Evolutionary conservation across 208 protist species (phyloP).

Genomic region (Lotmaria passim): DNA sequence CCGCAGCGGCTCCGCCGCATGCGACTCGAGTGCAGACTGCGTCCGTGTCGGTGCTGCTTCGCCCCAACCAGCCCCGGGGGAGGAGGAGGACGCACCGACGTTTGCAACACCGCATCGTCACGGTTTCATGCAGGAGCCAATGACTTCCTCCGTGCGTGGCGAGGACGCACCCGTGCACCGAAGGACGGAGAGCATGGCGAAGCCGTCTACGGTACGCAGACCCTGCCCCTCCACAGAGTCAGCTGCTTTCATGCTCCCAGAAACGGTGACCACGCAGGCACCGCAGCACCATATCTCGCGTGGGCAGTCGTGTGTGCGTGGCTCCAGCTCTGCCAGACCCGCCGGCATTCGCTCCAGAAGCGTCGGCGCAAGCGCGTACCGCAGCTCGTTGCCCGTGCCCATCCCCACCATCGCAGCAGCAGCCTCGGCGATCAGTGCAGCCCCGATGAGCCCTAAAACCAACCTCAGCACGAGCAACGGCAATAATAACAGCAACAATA

Average conservation of each 20-base stretch:
- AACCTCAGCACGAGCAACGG: background rate
- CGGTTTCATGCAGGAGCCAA: background rate
- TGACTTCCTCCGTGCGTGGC: background rate
- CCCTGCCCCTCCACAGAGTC: background rate
- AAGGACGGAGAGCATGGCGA: background rate
- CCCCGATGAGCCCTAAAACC: background rate
- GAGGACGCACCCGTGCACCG: background rate
- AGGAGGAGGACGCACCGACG: no score
- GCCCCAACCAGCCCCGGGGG: background rate
- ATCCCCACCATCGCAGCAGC: background rate
- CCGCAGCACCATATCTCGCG: conserved; percentile 1
- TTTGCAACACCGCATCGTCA: background rate
- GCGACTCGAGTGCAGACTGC: conserved; percentile 5
- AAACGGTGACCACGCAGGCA: background rate
- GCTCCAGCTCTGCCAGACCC: background rate
- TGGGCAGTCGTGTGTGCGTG: conserved; percentile 4
- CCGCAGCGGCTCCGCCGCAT: background rate
- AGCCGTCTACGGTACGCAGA: background rate
- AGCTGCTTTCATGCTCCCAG: background rate
- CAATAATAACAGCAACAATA: background rate
- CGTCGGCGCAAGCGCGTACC: conserved; percentile 6
- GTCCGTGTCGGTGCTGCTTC: conserved; percentile 1
- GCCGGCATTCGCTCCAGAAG: conserved; percentile 8
- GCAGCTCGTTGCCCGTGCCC: conserved; percentile 6
- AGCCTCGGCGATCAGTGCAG: background rate